Base-by-base conservation (phyloP, 1,284 basidiomycete species). In the Papiliotrema nemorosa region DNA sequence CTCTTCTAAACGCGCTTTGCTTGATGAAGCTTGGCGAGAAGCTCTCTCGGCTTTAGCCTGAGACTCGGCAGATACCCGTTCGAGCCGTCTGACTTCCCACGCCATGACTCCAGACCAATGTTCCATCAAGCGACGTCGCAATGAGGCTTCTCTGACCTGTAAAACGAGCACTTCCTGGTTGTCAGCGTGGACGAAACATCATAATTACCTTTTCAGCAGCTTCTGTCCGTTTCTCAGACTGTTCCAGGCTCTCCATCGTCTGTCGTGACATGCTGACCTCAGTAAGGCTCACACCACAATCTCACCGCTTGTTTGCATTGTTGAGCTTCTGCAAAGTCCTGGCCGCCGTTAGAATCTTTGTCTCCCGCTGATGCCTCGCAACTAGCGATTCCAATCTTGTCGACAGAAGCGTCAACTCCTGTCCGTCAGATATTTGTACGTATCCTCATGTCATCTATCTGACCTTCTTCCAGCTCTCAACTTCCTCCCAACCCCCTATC, bases 401-500 rank as follows among this genome's bases (percentile, higher is more conserved):
- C 0, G 64, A 60, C 14, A 76, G 59, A 13, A 74, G 44, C 0
- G 59, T 47, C 2, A 76, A 55, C 53, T 76, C 75, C 72, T 75
- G 49, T 13, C 47, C 4, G 45, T 40, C 33, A 33, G 34, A 20
- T 24, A 40, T 14, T 35, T 22, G 18, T 14, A 39, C 16, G n/a
- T 33, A 21, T 13, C 20, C 20, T 26, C 10, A 27, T 37, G 4
- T 14, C 22, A 24, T 31, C 1, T n/a, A 7, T 74, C 79, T 43
- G 59, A 88, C 89, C 82, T 88, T 89, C 78, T 90, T 92, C 60
- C 91, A 81, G 46, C 87, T 86, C 58, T 93, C 90, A n/a, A 91
- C 86, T 62, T 91, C 86, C 60, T 94, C 90, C 49, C 87, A 84
- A 58, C 78, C 82, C 40, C 89, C 78, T 21, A 91, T 83, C 45